Conservation (phyloP, 208 protist species). For the Acanthamoeba sp. region DNA sequence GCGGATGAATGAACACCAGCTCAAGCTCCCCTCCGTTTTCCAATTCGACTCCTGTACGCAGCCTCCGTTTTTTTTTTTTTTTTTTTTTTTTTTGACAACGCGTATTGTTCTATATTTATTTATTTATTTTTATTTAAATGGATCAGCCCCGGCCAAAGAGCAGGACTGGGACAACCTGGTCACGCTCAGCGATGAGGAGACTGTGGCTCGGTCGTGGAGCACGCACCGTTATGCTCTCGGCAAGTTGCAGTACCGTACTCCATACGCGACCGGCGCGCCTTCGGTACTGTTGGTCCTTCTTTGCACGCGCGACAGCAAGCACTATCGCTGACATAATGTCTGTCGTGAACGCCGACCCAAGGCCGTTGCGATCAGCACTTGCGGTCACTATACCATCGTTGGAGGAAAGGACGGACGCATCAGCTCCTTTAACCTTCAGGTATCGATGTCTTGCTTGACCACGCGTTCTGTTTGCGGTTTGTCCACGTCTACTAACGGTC, state of each 20-base stretch:
- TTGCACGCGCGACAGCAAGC: not conserved
- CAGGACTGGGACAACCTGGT: slow-evolving; percentile 79
- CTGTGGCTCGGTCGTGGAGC: slow-evolving; percentile 65
- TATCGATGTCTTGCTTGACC: slow-evolving; percentile 16
- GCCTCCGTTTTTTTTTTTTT: not conserved
- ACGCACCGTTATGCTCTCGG: slow-evolving; percentile 44
- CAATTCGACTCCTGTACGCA: slow-evolving; percentile 70
- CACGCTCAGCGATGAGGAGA: not conserved
- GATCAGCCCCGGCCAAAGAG: slow-evolving; percentile 39
- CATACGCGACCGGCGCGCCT: not conserved
- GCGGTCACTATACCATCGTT: slow-evolving; percentile 81
- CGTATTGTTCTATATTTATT: not conserved
- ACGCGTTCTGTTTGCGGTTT: too few species aligned
- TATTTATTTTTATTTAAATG: not conserved
- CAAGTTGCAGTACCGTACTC: not conserved
- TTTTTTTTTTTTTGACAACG: not conserved
- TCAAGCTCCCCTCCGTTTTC: slow-evolving; percentile 67
- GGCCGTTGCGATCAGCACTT: slow-evolving; percentile 62
- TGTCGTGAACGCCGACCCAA: not conserved
- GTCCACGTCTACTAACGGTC: too few species aligned
- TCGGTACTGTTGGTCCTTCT: not conserved
- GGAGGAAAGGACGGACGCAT: slow-evolving; percentile 69
- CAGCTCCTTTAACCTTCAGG: slow-evolving; percentile 80
- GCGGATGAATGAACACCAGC: not conserved
- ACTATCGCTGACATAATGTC: not conserved